Base-by-base conservation (phyloP, 202 grass and related monocot species). In the Musa balbisiana region DNA sequence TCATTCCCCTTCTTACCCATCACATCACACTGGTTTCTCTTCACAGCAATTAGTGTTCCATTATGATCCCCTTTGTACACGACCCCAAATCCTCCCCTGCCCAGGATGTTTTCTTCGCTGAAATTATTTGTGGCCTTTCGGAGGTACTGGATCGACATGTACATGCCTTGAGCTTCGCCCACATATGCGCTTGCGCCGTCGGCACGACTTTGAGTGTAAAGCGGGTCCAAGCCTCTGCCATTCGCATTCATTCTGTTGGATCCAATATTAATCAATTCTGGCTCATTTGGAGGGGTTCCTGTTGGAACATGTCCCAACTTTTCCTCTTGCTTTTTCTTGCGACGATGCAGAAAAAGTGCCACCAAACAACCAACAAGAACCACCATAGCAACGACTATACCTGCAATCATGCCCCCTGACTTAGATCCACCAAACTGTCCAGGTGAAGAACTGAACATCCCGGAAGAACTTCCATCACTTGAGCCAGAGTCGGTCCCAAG, bases 1-100 rank as follows among this genome's bases (percentile, higher is more conserved):
- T 89, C 79, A 26, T 89, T 71, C 58, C 90, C 90, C 74, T 89
- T 93, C 77, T 83, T 92, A 67, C 90, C 86, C 82, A 89, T 86
- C 11, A 78, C 49, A 77, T 84, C 86, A 63, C 78, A 78, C 49
- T 87, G 86, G 11, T 82, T 93, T 56, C 88, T 84, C 76, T 97
- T 97, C 77, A 97, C 93, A 53, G 93, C 93, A 27, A 97, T 75
- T 55, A 78, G 62, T 68, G 75, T 87, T 13, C 86, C 90, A 79
- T 91, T 89, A 51, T 82, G 86, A 22, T 78, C 73, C 9, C 93
- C 93, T 80, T 86, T 97, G 83, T 87, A 97, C 52, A 97, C 93
- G 29, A 93, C 86, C 20, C 90, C 93, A 49, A 93, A 97, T 17
- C 93, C 93, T 16, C 93, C 93, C 79, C 79, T 92, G 62, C 93